Percentiles rank a stretch among this genome's conserved stretches.
Evolutionary conservation across 176 grass and related monocot species (phyloP).

Genomic region (Coix lacrymajobi): DNA sequence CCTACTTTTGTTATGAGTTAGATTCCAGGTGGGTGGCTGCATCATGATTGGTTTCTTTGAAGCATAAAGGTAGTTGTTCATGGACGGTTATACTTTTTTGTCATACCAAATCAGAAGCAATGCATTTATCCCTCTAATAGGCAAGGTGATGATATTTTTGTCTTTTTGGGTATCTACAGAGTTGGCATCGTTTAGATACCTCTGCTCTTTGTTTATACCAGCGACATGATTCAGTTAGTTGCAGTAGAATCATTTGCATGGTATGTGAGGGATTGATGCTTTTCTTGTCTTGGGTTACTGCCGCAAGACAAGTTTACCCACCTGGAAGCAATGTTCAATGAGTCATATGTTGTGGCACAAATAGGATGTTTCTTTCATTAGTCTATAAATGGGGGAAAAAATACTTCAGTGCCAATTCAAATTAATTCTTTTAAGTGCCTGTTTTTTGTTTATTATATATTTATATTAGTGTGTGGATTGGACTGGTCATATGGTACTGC

Average conservation of each 20-base stretch:
- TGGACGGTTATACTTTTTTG: slow-evolving; percentile 25
- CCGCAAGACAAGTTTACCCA: not conserved
- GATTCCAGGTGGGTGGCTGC: not conserved
- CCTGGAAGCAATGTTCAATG: slow-evolving; percentile 7
- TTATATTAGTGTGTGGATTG: not conserved
- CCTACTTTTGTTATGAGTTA: not conserved
- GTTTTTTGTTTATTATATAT: too few species aligned
- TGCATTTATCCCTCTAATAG: slow-evolving; percentile 8
- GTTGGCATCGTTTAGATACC: not conserved
- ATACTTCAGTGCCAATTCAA: not conserved
- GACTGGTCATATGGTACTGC: not conserved
- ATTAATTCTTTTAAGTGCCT: not conserved
- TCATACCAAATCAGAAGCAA: slow-evolving; percentile 5
- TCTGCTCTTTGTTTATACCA: not conserved
- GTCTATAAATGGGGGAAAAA: not conserved
- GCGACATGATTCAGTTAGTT: not conserved
- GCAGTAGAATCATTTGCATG: not conserved
- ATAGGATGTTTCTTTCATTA: not conserved
- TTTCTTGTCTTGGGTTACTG: slow-evolving; percentile 18
- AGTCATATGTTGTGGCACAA: not conserved
- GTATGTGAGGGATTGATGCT: slow-evolving; percentile 18
- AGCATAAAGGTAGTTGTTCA: slow-evolving; percentile 10
- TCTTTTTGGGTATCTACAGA: not conserved
- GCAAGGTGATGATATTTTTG: not conserved
- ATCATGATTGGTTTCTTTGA: not conserved